phyloP scores from a whole-genome alignment of 129 eudicot genomes.

The Calendula officinalis region DNA sequence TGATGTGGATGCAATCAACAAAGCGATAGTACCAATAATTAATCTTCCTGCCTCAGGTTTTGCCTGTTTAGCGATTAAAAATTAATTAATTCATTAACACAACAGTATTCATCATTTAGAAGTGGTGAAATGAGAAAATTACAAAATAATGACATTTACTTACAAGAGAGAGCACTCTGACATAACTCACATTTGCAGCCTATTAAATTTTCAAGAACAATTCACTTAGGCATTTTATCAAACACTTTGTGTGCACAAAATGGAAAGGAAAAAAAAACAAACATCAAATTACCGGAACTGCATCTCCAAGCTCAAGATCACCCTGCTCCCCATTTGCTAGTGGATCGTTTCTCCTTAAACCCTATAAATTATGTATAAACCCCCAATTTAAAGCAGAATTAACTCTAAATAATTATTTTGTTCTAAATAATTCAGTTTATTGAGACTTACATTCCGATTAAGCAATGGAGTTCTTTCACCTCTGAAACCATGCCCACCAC shows the following conservation, averaged over 20 bases:
- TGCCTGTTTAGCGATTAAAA: constrained; percentile 48
- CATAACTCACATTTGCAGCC: constrained; percentile 83
- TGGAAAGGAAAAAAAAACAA: not conserved
- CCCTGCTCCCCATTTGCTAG: constrained; percentile 50
- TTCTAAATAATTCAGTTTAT: not conserved
- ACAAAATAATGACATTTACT: constrained; percentile 26
- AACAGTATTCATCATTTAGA: not conserved
- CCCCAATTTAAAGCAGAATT: not conserved
- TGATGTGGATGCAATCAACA: constrained; percentile 77
- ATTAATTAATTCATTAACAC: constrained; percentile 1
- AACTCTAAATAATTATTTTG: not conserved
- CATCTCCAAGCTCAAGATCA: constrained; percentile 81
- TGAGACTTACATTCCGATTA: constrained; percentile 40
- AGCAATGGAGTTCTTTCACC: constrained; percentile 62
- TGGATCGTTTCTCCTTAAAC: constrained; percentile 45
- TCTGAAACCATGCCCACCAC: constrained; percentile 35
- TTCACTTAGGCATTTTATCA: constrained; percentile 21
- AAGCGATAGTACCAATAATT: constrained; percentile 62
- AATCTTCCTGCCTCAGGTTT: constrained; percentile 76
- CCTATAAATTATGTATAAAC: constrained; percentile 29
- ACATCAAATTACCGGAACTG: constrained; percentile 54
- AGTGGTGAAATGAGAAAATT: not conserved
- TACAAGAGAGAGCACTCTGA: constrained; percentile 73
- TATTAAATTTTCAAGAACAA: constrained; percentile 29
- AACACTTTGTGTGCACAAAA: constrained; percentile 13